phyloP scores from a whole-genome alignment of 1,284 basidiomycete genomes.

The Veloporphyrellus conicus region DNA sequence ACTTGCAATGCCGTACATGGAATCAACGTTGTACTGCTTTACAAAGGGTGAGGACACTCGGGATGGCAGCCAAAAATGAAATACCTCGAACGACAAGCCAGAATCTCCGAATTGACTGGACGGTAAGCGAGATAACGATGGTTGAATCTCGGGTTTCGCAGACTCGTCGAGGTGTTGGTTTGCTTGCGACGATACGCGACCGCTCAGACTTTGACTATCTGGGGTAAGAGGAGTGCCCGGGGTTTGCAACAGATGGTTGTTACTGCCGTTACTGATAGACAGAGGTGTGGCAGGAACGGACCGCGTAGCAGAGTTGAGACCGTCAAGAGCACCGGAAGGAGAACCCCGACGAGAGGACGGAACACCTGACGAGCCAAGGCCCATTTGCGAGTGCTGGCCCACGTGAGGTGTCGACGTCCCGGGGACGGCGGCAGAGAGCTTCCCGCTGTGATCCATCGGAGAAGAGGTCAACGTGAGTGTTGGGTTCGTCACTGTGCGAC shows the following conservation, averaged over 20 bases:
- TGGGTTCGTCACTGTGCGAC: slow-evolving; percentile 71
- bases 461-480: slow-evolving; percentile 56
- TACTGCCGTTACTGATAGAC: slow-evolving; percentile 44
- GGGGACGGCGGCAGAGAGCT: slow-evolving; percentile 47
- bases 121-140: slow-evolving; percentile 63
- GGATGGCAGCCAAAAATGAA: slow-evolving; percentile 11
- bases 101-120: slow-evolving; percentile 57
- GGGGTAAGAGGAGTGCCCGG: slow-evolving; percentile 66
- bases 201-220: slow-evolving; percentile 55
- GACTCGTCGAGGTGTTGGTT: slow-evolving; percentile 48
- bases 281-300: slow-evolving; percentile 76
- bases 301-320: slow-evolving; percentile 57
- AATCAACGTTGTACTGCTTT: slow-evolving; percentile 56
- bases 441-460: slow-evolving; percentile 46
- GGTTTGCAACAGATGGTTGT: slow-evolving; percentile 54
- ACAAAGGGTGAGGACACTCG: slow-evolving; percentile 10
- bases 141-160: slow-evolving; percentile 55
- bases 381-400: slow-evolving; percentile 57
- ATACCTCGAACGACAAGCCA: slow-evolving; percentile 55
- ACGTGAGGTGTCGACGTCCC: slow-evolving; percentile 60
- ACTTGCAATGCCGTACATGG: slow-evolving; percentile 53
- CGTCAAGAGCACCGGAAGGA: slow-evolving; percentile 59
- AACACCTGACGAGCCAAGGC: slow-evolving; percentile 39
- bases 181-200: slow-evolving; percentile 55
- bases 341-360: slow-evolving; percentile 65